These are phyloP conservation scores for Galerina sulciceps DNA, from an alignment of 768 basidiomycete species.

Conservation along the genomic window DNA sequence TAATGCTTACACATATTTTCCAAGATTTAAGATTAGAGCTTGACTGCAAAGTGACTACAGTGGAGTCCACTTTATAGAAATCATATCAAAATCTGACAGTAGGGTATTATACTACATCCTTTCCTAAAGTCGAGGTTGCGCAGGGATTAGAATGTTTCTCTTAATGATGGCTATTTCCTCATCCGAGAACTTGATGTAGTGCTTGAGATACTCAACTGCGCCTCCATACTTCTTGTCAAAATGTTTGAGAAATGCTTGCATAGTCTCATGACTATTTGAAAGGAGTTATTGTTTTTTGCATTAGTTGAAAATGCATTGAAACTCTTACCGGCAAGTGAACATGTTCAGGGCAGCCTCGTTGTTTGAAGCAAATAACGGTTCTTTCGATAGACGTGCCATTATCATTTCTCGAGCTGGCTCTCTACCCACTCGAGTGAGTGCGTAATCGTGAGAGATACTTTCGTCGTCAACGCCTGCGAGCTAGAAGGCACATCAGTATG, in stretches of 20 bases:
- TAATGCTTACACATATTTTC: not conserved
- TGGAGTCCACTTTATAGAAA: not conserved
- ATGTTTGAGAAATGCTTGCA: constrained; percentile 70
- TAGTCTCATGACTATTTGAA: constrained; percentile 64
- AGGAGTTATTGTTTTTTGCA: constrained; percentile 4
- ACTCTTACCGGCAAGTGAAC: constrained; percentile 73
- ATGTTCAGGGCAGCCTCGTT: constrained; percentile 81
- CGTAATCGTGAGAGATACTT: constrained; percentile 72
- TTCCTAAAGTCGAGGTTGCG: constrained; percentile 10
- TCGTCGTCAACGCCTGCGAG: constrained; percentile 74
- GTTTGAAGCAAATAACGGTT: constrained; percentile 75
- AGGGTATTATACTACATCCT: not conserved
- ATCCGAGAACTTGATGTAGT: constrained; percentile 59
- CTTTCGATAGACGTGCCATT: constrained; percentile 67
- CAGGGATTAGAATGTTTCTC: constrained; percentile 53
- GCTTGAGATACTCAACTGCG: constrained; percentile 63
- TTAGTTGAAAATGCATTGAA: not conserved
- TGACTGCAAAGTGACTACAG: no score
- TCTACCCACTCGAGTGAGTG: constrained; percentile 77
- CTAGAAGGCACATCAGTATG: constrained; percentile 36
- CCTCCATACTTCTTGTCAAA: constrained; percentile 71
- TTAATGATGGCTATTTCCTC: constrained; percentile 66
- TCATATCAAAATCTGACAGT: not conserved
- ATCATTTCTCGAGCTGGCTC: constrained; percentile 78
- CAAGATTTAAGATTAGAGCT: not conserved